Conservation (phyloP, 2,329 filamentous ascomycete species). For the Pyricularia pennisetigena region DNA sequence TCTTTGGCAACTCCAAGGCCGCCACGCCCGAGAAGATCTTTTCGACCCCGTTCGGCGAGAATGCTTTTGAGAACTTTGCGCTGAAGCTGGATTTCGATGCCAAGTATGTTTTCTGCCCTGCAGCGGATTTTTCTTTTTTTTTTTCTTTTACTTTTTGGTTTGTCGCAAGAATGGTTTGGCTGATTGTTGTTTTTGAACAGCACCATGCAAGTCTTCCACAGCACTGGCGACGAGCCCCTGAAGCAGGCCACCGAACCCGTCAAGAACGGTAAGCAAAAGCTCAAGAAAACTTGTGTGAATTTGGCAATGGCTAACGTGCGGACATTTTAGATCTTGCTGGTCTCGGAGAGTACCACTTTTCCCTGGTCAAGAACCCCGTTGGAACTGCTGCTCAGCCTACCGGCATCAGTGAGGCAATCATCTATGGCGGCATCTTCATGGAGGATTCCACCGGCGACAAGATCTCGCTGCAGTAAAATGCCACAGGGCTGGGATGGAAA, state of each 20-base stretch:
- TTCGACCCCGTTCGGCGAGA: neutral
- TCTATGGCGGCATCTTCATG: slow-evolving; percentile 5
- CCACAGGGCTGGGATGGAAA: too few relatives aligned
- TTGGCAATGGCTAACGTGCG: neutral
- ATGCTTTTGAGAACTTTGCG: slow-evolving; percentile 3
- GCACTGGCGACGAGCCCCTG: neutral
- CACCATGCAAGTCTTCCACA: slow-evolving; percentile 6
- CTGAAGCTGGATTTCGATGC: slow-evolving; percentile 3
- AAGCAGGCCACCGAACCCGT: neutral
- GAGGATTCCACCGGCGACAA: slow-evolving; percentile 2
- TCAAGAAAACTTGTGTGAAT: neutral
- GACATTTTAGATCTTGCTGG: neutral
- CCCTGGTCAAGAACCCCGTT: slow-evolving; percentile 4
- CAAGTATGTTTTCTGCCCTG: neutral
- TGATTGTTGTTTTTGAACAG: neutral
- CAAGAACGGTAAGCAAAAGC: neutral
- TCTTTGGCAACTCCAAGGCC: slow-evolving; percentile 1
- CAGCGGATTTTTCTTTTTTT: too few relatives aligned
- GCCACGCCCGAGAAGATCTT: neutral
- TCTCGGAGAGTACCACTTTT: slow-evolving; percentile 3
- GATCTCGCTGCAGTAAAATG: neutral
- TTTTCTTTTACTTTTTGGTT: too few relatives aligned
- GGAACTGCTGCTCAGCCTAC: neutral
- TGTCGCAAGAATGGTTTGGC: neutral
- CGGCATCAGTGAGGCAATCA: slow-evolving; percentile 1